Evolutionary conservation across 495 filamentous ascomycete species (phyloP).

Genomic region (Hyaloscypha hepaticicola): DNA sequence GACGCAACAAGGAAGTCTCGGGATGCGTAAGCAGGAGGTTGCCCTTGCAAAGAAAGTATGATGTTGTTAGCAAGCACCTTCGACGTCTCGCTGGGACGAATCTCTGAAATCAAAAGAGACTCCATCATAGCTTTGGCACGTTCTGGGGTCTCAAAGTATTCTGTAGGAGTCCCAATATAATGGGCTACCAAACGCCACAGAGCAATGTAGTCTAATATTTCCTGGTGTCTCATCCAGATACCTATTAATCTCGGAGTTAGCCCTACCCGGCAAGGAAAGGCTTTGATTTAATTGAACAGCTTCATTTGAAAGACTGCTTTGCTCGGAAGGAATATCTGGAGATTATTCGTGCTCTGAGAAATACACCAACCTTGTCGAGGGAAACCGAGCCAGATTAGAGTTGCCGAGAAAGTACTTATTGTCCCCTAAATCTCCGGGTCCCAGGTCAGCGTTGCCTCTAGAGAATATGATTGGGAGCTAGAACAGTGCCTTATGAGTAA

Average conservation of each 20-base stretch:
- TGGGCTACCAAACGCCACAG: slow-evolving; percentile 74
- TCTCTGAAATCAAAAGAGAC: slow-evolving; percentile 58
- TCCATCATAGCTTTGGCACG: slow-evolving; percentile 64
- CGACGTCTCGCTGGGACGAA: slow-evolving; percentile 60
- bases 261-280: too few species aligned
- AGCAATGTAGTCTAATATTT: slow-evolving; percentile 68
- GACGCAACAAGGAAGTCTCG: slow-evolving; percentile 62
- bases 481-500: too few species aligned
- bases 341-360: too few species aligned
- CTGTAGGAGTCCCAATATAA: slow-evolving; percentile 66
- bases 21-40: slow-evolving; percentile 62
- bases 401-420: slow-evolving; percentile 65
- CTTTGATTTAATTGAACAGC: too few species aligned
- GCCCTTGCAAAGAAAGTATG: slow-evolving; percentile 60
- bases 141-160: slow-evolving; percentile 51
- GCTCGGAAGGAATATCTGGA: too few species aligned
- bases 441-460: too few species aligned
- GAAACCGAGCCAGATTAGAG: slow-evolving; percentile 64
- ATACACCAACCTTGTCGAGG: slow-evolving; percentile 76
- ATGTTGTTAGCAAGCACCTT: slow-evolving; percentile 71
- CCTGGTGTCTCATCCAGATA: slow-evolving; percentile 60
- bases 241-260: too few species aligned
- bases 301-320: too few species aligned
- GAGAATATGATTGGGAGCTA: too few species aligned
- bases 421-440: too few species aligned